phyloP scores from a whole-genome alignment of 2,329 filamentous ascomycete species.

The Thermothelomyces thermophilus region DNA sequence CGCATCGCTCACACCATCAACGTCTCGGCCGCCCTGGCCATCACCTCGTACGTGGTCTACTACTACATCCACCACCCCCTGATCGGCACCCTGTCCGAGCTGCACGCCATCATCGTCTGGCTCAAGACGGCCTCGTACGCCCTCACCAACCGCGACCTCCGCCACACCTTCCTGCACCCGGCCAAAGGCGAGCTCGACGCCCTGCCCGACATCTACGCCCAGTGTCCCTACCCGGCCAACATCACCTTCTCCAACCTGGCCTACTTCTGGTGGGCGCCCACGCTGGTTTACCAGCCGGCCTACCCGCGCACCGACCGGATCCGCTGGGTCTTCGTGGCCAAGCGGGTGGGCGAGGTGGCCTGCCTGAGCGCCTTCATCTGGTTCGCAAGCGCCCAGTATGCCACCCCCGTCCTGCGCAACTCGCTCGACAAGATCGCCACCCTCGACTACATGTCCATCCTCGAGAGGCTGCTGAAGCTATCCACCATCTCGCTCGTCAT shows the following conservation, averaged over 20 bases:
- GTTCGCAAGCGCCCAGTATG: slow-evolving; percentile 92
- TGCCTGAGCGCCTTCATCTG: slow-evolving; percentile 85
- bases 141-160: slow-evolving; percentile 90
- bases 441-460: slow-evolving; percentile 71
- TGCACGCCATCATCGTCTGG: slow-evolving; percentile 93
- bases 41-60: slow-evolving; percentile 83
- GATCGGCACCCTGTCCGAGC: slow-evolving; percentile 82
- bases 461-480: slow-evolving; percentile 88
- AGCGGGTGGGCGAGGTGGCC: slow-evolving; percentile 71
- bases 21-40: slow-evolving; percentile 69
- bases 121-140: slow-evolving; percentile 95
- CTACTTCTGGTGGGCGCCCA: slow-evolving; percentile 98
- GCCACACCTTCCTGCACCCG: slow-evolving; percentile 82
- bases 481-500: slow-evolving; percentile 93
- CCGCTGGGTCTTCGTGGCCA: slow-evolving; percentile 81
- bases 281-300: slow-evolving; percentile 91
- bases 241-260: slow-evolving; percentile 80
- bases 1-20: slow-evolving; percentile 78
- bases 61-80: slow-evolving; percentile 86
- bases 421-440: slow-evolving; percentile 80
- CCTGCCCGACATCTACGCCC: slow-evolving; percentile 72
- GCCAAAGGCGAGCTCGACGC: slow-evolving; percentile 57
- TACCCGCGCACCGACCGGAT: slow-evolving; percentile 81
- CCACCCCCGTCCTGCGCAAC: slow-evolving; percentile 81
- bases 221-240: slow-evolving; percentile 84